These are phyloP conservation scores for Asterophora lycoperdoides DNA, from an alignment of 768 basidiomycete species.

Conservation along the genomic window DNA sequence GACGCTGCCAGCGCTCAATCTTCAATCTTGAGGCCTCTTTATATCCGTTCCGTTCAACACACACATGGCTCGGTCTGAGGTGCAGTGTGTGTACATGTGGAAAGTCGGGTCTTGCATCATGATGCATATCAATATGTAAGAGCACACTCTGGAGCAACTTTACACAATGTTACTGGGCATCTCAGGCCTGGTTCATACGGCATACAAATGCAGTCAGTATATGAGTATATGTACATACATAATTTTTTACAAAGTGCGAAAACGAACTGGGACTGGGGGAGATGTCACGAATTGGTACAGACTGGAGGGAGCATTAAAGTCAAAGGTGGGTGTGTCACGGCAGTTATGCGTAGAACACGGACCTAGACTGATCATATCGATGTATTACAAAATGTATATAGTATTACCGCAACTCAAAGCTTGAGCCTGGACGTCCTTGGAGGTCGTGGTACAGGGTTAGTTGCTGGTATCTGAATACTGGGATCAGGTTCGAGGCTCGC, in stretches of 20 bases:
- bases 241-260: neutral
- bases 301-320: slow-evolving; percentile 12
- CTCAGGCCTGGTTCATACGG: neutral
- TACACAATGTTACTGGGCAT: too few species aligned
- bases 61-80: too few species aligned
- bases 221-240: neutral
- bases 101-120: too few species aligned
- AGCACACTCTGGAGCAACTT: too few species aligned
- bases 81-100: too few species aligned
- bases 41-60: too few species aligned
- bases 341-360: slow-evolving; percentile 2
- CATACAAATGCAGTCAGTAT: slow-evolving; percentile 3
- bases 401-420: slow-evolving; percentile 81
- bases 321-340: slow-evolving; percentile 5
- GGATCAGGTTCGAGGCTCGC: slow-evolving; percentile 5
- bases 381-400: slow-evolving; percentile 14
- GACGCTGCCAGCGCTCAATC: too few species aligned
- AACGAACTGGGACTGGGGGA: neutral
- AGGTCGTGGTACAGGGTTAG: slow-evolving; percentile 77
- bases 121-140: neutral
- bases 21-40: too few species aligned
- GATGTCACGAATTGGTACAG: slow-evolving; percentile 11
- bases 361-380: slow-evolving; percentile 12
- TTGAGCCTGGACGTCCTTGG: slow-evolving; percentile 58
- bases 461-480: slow-evolving; percentile 67